Percentiles rank a stretch among this genome's conserved stretches.
phyloP scores from a whole-genome alignment of 169 alveolate species.

The Eimeria acervulina region DNA sequence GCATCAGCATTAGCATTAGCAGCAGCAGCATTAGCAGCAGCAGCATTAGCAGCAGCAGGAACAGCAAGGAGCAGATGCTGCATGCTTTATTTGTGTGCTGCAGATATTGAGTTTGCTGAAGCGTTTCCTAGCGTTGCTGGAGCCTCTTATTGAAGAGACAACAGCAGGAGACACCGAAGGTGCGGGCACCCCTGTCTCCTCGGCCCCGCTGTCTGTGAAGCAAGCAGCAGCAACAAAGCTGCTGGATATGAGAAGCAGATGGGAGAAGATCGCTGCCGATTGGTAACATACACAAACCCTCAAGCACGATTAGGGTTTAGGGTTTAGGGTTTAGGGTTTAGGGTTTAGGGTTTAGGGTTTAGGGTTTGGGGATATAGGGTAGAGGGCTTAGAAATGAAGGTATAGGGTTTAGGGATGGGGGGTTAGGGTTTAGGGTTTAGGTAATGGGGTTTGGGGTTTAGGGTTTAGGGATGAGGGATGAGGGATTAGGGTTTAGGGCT shows the following conservation, averaged over 20 bases:
- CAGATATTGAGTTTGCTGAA: slow-evolving; percentile 8
- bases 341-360: neutral
- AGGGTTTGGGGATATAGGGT: too few relatives aligned
- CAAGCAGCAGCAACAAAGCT: slow-evolving; percentile 69
- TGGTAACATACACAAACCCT: slow-evolving; percentile 4
- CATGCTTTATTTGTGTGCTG: neutral
- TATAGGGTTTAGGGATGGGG: too few relatives aligned
- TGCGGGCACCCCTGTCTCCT: neutral
- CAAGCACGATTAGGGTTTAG: neutral
- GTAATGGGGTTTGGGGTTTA: too few relatives aligned
- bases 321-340: neutral
- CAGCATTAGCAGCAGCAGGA: neutral
- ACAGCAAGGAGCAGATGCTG: slow-evolving; percentile 9
- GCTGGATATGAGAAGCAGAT: slow-evolving; percentile 33
- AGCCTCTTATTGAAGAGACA: slow-evolving; percentile 41
- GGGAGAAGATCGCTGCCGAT: slow-evolving; percentile 38
- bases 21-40: slow-evolving; percentile 21
- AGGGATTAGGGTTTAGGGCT: neutral
- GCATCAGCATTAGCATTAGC: neutral
- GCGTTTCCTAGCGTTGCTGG: neutral
- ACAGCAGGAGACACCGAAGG: slow-evolving; percentile 42
- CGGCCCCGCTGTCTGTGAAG: slow-evolving; percentile 28
- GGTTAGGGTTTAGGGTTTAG: too few relatives aligned
- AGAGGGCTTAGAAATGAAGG: too few relatives aligned
- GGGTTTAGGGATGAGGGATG: too few relatives aligned